Percentiles rank a stretch among this genome's conserved stretches.
Conservation (phyloP, 2,329 filamentous ascomycete species). For the Madurella fahalii region DNA sequence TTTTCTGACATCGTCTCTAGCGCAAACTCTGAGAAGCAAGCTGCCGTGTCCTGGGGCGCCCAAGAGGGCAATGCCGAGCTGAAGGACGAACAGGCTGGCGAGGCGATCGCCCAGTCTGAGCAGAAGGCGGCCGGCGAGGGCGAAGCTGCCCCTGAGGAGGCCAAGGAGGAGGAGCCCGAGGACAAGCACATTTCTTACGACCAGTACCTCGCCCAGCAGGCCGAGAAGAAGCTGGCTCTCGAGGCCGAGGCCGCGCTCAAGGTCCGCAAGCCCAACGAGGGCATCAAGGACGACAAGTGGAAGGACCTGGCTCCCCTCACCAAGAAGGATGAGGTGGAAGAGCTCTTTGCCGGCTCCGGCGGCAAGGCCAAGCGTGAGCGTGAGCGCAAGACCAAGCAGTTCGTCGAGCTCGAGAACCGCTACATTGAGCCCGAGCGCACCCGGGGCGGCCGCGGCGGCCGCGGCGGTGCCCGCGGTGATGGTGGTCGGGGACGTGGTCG, state of each 20-base stretch:
- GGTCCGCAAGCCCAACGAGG: constrained; percentile 89
- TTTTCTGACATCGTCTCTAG: constrained; percentile 23
- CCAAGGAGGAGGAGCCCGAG: constrained; percentile 29
- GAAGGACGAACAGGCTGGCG: constrained; percentile 87
- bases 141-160: constrained; percentile 35
- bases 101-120: constrained; percentile 81
- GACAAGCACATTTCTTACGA: constrained; percentile 79
- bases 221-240: constrained; percentile 51
- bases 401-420: constrained; percentile 83
- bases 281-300: constrained; percentile 84
- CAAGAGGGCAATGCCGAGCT: constrained; percentile 77
- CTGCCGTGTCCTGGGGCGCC: constrained; percentile 84
- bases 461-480: constrained; percentile 47
- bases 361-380: constrained; percentile 83
- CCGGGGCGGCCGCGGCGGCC: constrained; percentile 50
- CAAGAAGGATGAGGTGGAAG: constrained; percentile 65
- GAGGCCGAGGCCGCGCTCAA: constrained; percentile 55
- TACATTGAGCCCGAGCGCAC: constrained; percentile 67
- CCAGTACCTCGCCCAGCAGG: constrained; percentile 74
- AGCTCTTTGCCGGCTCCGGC: constrained; percentile 69
- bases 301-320: constrained; percentile 69
- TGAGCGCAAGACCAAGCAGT: constrained; percentile 87
- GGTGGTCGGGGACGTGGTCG: constrained; percentile 48
- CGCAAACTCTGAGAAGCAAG: constrained; percentile 81
- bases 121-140: constrained; percentile 62